Conservation (phyloP, 1,284 basidiomycete species). For the Meira miltonrushii region DNA sequence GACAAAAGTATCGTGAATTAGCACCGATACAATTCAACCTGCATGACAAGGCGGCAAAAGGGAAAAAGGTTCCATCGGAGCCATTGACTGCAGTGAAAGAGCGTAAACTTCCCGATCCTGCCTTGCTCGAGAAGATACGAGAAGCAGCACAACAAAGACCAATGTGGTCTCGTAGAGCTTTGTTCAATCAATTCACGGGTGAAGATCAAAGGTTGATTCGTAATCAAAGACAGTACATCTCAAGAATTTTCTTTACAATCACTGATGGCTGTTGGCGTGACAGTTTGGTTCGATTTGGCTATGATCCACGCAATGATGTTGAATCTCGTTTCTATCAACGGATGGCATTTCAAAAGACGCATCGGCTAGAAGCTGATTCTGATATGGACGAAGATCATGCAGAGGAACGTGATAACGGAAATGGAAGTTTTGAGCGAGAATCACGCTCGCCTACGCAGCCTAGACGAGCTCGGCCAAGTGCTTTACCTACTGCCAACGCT, state of each 20-base stretch:
- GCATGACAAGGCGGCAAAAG: too few relatives aligned
- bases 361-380: neutral
- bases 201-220: constrained; percentile 58
- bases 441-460: neutral
- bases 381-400: neutral
- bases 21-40: too few relatives aligned
- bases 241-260: constrained; percentile 68
- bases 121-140: too few relatives aligned
- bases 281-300: constrained; percentile 76
- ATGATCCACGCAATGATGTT: constrained; percentile 74
- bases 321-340: constrained; percentile 60
- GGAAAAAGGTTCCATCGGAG: too few relatives aligned
- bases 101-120: too few relatives aligned
- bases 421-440: neutral
- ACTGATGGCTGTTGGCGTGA: constrained; percentile 91
- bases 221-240: constrained; percentile 56
- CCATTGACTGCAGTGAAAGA: too few relatives aligned
- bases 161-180: constrained; percentile 77
- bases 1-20: too few relatives aligned
- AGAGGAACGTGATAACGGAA: neutral
- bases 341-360: constrained; percentile 6
- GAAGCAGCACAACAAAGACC: constrained; percentile 54
- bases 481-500: too few relatives aligned
- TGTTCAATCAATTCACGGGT: constrained; percentile 74
- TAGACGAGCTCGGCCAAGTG: too few relatives aligned